These are phyloP conservation scores for Seminavis robusta DNA, from an alignment of 108 stramenopile genomes.

Conservation along the genomic window DNA sequence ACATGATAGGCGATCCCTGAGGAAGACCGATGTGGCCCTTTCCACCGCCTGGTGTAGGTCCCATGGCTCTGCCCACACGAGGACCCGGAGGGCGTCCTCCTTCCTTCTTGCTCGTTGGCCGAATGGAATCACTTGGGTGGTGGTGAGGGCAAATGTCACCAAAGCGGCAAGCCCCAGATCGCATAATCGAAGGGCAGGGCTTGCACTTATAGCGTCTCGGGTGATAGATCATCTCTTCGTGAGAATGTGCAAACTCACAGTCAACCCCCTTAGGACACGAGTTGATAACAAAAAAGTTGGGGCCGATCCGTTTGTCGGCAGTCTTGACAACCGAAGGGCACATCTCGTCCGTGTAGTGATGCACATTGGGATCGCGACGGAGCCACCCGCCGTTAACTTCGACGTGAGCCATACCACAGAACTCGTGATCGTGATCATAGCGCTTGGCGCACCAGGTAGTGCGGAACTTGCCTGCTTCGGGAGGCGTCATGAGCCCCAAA, in stretches of 20 bases:
- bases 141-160: conserved; percentile 74
- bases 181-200: conserved; percentile 29
- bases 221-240: conserved; percentile 80
- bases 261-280: conserved; percentile 59
- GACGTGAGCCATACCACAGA: conserved; percentile 82
- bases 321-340: conserved; percentile 49
- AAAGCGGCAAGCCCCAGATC: conserved; percentile 36
- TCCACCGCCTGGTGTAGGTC: neutral
- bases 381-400: conserved; percentile 83
- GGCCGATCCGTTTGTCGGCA: conserved; percentile 25
- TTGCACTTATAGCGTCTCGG: conserved; percentile 65
- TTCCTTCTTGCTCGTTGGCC: conserved; percentile 17
- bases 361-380: conserved; percentile 58
- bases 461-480: conserved; percentile 64
- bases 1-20: conserved; percentile 64
- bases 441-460: conserved; percentile 87
- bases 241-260: conserved; percentile 71
- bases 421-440: conserved; percentile 81
- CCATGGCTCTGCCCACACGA: conserved; percentile 20
- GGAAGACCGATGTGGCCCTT: conserved; percentile 27
- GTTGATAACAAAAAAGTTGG: conserved; percentile 49
- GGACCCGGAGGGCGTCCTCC: conserved; percentile 17
- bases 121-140: conserved; percentile 35
- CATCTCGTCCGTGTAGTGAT: conserved; percentile 57
- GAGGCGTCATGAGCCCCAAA: conserved; percentile 53